Evolutionary conservation across 164 flowering plant genomes (phyloP).

Genomic region (Stephania yunnanensis): DNA sequence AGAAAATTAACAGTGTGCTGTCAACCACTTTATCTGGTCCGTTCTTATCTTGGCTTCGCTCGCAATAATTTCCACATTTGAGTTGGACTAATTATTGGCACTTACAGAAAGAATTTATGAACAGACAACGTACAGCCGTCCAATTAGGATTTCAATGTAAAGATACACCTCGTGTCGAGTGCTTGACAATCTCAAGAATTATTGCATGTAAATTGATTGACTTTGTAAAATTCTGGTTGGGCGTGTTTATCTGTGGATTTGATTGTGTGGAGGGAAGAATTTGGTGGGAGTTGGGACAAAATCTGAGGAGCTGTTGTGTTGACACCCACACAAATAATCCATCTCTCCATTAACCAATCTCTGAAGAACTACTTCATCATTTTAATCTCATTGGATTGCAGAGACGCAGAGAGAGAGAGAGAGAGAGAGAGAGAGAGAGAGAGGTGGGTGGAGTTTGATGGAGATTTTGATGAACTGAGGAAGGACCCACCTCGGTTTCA

Average conservation of each 20-base stretch:
- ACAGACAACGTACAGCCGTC: neutral
- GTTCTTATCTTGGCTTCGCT: neutral
- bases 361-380: neutral
- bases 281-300: slow-evolving; percentile 33
- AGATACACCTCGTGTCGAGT: no score
- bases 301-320: slow-evolving; percentile 5
- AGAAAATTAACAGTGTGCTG: no score
- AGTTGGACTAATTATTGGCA: neutral
- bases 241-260: slow-evolving; percentile 6
- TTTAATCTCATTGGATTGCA: neutral
- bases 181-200: neutral
- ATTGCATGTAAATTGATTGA: neutral
- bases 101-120: neutral
- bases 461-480: slow-evolving; percentile 22
- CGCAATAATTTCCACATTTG: neutral
- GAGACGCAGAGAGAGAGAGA: slow-evolving; percentile 8
- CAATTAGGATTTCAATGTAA: no score
- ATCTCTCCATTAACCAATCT: neutral
- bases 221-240: slow-evolving; percentile 10
- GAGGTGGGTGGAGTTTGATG: slow-evolving; percentile 17
- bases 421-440: no score
- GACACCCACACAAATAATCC: slow-evolving; percentile 3
- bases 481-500: slow-evolving; percentile 25
- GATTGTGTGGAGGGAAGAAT: slow-evolving; percentile 17
- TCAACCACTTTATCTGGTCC: neutral